Conservation (phyloP, 2,329 filamentous ascomycete species). For the Xylaria sp. region DNA sequence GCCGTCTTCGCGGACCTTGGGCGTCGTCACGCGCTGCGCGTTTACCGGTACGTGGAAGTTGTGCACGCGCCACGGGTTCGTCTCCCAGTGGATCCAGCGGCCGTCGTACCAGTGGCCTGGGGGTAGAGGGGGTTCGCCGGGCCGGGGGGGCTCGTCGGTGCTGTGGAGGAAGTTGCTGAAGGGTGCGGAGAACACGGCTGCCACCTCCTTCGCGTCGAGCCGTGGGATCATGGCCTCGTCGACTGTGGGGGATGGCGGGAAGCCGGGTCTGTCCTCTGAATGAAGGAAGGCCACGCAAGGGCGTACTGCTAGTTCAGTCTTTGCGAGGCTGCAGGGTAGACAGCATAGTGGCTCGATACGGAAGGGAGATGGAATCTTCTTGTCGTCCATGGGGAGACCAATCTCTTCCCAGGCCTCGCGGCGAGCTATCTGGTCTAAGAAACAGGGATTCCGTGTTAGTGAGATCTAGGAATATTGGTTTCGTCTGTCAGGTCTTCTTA, state of each 20-base stretch:
- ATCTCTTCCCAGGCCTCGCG: constrained; percentile 95
- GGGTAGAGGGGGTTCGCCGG: constrained; percentile 52
- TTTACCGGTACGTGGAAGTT: constrained; percentile 89
- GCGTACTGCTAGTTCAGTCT: constrained; percentile 77
- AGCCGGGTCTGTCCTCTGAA: constrained; percentile 58
- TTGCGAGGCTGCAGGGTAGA: constrained; percentile 79
- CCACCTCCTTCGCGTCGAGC: constrained; percentile 89
- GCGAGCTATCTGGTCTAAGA: constrained; percentile 79
- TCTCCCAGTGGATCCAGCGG: constrained; percentile 81
- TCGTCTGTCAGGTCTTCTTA: neutral
- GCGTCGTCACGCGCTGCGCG: constrained; percentile 74
- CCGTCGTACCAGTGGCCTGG: constrained; percentile 85
- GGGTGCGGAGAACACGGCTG: constrained; percentile 90
- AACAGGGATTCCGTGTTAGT: neutral
- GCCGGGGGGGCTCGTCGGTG: constrained; percentile 62
- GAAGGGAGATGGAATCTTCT: constrained; percentile 78
- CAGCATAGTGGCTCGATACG: constrained; percentile 87
- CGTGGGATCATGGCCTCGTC: constrained; percentile 80
- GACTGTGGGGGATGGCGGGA: constrained; percentile 56
- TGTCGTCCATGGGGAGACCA: constrained; percentile 79
- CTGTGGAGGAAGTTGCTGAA: constrained; percentile 82
- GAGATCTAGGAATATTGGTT: neutral
- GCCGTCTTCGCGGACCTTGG: constrained; percentile 50
- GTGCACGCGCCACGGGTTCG: constrained; percentile 83
- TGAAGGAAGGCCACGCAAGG: constrained; percentile 84